Base-by-base conservation (phyloP, 2,329 filamentous ascomycete species). In the Colletotrichum camelliae region DNA sequence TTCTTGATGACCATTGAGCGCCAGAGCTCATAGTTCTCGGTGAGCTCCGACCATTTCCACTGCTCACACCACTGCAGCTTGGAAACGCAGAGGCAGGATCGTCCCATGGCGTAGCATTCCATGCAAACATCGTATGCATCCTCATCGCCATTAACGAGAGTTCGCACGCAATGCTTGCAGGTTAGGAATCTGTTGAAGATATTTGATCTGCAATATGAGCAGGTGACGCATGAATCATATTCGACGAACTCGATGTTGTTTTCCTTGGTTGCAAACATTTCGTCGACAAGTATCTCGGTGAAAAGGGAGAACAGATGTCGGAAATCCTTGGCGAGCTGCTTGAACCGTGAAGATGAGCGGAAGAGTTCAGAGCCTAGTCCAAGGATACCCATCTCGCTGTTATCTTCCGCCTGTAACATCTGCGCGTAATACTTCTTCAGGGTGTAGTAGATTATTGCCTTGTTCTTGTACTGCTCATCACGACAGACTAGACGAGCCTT, bases 391-490 rank as follows among this genome's bases (percentile, higher is more conserved):
- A 87, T 86, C 67, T 89, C 86, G 13, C 85, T 83, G 35, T 84
- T 84, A 72, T 89, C 88, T 66, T 91, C 90, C 65, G 91, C 87
- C 29, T 89, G 86, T 70, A 89, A 86, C 18, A 95, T 89, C 66
- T 91, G 87, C n/a, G 87, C 86, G 77, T 89, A 87, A 82, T 98
- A 98, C 80, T 96, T 97, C 13, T 93, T 87, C 5, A 98, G 88
- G 0, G 96, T 95, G 82, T 93, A 98, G 83, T 96, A 98, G 60
- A 98, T 89, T 74, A 98, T 98, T 7, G 96, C 95, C 83, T 98
- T 98, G 86, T 98, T 98, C 84, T 98, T 98, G 88, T 99, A 99
- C 83, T 98, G 96, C 83, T 99, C 97, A 79, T 99, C 97, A 48
- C 97, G 94, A 82, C 97, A 98, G 4, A 98, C 96, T 79, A 98